Base-by-base conservation (phyloP, 768 basidiomycete species). In the Kwoniella dejecticola region DNA sequence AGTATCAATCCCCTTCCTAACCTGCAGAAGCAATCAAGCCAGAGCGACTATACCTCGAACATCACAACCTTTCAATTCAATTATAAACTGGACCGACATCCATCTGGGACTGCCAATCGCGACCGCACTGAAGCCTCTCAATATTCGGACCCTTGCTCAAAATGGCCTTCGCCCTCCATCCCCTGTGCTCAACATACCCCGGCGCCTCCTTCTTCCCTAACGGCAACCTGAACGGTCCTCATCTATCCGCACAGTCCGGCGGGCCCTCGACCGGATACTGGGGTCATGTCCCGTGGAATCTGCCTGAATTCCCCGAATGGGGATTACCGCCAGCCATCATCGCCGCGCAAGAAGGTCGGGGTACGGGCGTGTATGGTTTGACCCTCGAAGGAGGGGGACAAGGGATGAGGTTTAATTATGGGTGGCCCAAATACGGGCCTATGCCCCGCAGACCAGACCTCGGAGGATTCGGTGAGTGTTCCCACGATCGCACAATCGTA, bases 351-450 rank as follows among this genome's bases (percentile, higher is more conserved):
- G 74, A 75, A 45, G 74, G 74, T 10, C 60, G 74, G 49, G 66
- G 69, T 19, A 64, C 66, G 7, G 66, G 66, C 41, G 26, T 66
- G 0, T 69, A 62, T 42, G 68, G 68, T 15, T 33, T 52, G 26
- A 45, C 62, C 7, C 4, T 53, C 13, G 31, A 69, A 59, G 64
- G 53, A 49, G 47, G 57, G 26, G 54, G 63, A 44, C 56, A 57
- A 49, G 63, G 65, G 24, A 46, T 27, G 60, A 44, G 49, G 11
- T 67, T 70, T 30, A 68, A 75, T 62, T 75, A 75, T 63, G 74
- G 74, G 13, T 75, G 74, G 74, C 74, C 74, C 11, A 75, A 68
- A 46, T 75, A 72, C 63, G 74, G 74, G 1, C 74, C 74, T 30
- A 75, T 75, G 74, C 74, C 74, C 13, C 66, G 72, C 48, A 72